phyloP scores from a whole-genome alignment of 257 asterid genomes.

The Handroanthus guayacan region DNA sequence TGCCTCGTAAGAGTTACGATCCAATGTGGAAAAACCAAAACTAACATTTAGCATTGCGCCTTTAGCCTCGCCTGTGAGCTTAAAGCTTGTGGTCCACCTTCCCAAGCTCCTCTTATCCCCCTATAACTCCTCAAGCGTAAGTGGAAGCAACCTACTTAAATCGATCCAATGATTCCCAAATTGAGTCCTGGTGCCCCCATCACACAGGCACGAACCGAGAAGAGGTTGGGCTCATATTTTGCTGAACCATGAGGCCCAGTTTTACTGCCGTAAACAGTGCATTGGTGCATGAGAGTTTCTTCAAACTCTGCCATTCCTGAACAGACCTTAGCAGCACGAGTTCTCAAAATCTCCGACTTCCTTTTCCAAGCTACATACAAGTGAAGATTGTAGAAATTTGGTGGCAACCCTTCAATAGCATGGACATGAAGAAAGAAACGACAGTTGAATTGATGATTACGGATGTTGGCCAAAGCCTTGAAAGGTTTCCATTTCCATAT shows the following conservation, averaged over 20 bases:
- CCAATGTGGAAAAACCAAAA: slow-evolving; percentile 74
- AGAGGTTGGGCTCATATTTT: slow-evolving; percentile 76
- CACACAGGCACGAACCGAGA: slow-evolving; percentile 63
- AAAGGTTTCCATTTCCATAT: slow-evolving; percentile 90
- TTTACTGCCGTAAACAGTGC: slow-evolving; percentile 63
- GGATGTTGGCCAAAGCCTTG: slow-evolving; percentile 67
- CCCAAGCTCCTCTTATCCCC: slow-evolving; percentile 69
- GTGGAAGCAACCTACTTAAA: slow-evolving; percentile 87
- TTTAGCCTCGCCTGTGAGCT: slow-evolving; percentile 81
- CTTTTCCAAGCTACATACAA: slow-evolving; percentile 75
- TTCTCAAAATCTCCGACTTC: slow-evolving; percentile 57
- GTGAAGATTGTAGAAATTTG: slow-evolving; percentile 61
- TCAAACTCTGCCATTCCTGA: slow-evolving; percentile 72
- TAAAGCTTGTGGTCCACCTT: slow-evolving; percentile 88
- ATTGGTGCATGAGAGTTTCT: slow-evolving; percentile 79
- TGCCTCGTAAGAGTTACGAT: slow-evolving; percentile 54
- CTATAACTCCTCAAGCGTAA: slow-evolving; percentile 74
- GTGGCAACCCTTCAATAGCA: slow-evolving; percentile 73
- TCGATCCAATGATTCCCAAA: slow-evolving; percentile 86
- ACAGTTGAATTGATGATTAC: slow-evolving; percentile 63
- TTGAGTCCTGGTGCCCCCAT: slow-evolving; percentile 68
- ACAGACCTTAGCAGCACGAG: slow-evolving; percentile 61
- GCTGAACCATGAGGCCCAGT: slow-evolving; percentile 57
- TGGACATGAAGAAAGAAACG: slow-evolving; percentile 84
- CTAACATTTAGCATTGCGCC: slow-evolving; percentile 81